Evolutionary conservation across 805 yeast genomes (phyloP), one percentile per base, ranked within the genome.

Genomic region (Kurtzmaniella cleridarum): DNA sequence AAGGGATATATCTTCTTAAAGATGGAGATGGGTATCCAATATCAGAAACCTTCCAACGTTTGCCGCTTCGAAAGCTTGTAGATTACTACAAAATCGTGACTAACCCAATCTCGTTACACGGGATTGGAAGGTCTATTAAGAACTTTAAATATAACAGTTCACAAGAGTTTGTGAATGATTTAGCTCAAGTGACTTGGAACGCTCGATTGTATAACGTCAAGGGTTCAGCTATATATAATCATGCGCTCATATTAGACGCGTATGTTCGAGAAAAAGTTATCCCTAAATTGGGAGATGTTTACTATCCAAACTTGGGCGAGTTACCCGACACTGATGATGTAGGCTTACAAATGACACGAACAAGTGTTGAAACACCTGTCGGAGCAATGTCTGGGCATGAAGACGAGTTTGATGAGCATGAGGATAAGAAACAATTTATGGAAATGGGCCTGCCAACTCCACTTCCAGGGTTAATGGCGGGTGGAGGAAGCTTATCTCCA

Each of bases 141-240:
- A 66, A 71, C 30, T 61, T 59, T 36, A 63, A 62, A 43, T 90
- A 89, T 62, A 57, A 64, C 4, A 68, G 68, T 34, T 77, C 86
- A 1, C 84, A 80, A 49, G 81, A 78, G 33, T 89, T 87, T 57
- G 64, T 90, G 28, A 73, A 68, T 41, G 96, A 90, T 58, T 56
- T 90, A 42, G 87, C 83, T 0, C 95, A 86, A 58, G 84, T 91
- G 38, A 76, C 87, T 1, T 87, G 95, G 89, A 91, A 91, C 55
- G 96, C 97, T 2, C 76, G 86, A 43, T 76, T 81, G 34, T 91
- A 82, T 60, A 91, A 91, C 60, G 79, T 79, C 41, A 80, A 79
- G 45, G 79, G 73, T 11, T 78, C 89, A 1, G 66, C 66, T 13
- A 82, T 84, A 38, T 84, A 83, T 60, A 69, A 69, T 17, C 84